Evolutionary conservation across 805 yeast genomes (phyloP).

Genomic region (Saccharomycopsis capsularis): DNA sequence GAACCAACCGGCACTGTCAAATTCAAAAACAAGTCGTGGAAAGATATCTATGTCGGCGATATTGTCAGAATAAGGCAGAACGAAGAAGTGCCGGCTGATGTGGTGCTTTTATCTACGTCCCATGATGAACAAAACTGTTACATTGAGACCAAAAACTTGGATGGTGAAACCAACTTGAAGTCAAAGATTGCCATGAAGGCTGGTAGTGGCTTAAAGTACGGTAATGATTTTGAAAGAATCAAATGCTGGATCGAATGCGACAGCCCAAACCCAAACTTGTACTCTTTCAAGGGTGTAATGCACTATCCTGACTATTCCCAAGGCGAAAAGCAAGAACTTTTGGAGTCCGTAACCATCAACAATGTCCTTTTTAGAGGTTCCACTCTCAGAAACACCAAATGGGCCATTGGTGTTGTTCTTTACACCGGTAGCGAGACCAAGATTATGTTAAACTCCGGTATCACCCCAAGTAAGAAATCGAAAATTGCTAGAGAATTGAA

Average conservation of each 20-base stretch:
- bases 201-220: constrained; percentile 47
- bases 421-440: constrained; percentile 74
- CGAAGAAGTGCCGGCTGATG: constrained; percentile 75
- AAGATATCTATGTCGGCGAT: constrained; percentile 70
- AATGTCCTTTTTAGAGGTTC: constrained; percentile 68
- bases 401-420: constrained; percentile 69
- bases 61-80: constrained; percentile 58
- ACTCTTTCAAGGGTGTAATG: constrained; percentile 59
- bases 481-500: constrained; percentile 61
- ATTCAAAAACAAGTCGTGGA: constrained; percentile 56
- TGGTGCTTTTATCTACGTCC: constrained; percentile 58
- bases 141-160: constrained; percentile 65
- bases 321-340: constrained; percentile 22
- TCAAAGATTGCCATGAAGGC: constrained; percentile 46
- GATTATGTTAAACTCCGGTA: constrained; percentile 71
- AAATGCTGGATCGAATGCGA: constrained; percentile 63
- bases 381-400: constrained; percentile 64
- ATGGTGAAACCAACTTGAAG: constrained; percentile 74
- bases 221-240: constrained; percentile 52
- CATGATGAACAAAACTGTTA: constrained; percentile 63
- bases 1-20: constrained; percentile 31
- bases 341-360: constrained; percentile 55
- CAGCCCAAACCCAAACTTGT: constrained; percentile 60
- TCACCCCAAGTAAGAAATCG: constrained; percentile 68
- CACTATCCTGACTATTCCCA: constrained; percentile 38